A percentile compares a stretch with the other conserved stretches of the same genome.
Evolutionary conservation across 2,329 filamentous ascomycete species (phyloP).

Genomic region (Blastomyces parvus): DNA sequence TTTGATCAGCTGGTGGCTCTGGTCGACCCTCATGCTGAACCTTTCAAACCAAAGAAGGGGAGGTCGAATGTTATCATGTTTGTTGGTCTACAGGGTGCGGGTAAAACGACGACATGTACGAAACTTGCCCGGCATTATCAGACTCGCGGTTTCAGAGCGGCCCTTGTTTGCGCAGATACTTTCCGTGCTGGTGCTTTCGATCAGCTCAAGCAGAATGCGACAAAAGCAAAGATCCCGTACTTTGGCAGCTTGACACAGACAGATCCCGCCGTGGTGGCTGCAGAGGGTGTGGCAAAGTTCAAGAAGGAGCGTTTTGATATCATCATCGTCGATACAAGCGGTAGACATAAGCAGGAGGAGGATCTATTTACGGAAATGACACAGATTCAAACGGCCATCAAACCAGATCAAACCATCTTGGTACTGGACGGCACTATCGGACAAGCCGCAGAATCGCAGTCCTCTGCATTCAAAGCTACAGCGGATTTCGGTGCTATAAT

Average conservation of each 20-base stretch:
- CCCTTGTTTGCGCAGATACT: slow-evolving; percentile 92
- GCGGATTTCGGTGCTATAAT: slow-evolving; percentile 97
- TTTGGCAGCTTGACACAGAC: slow-evolving; percentile 95
- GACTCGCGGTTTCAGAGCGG: slow-evolving; percentile 82
- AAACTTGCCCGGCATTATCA: slow-evolving; percentile 94
- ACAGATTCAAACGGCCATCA: slow-evolving; percentile 84
- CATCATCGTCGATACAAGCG: slow-evolving; percentile 96
- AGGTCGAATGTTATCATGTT: slow-evolving; percentile 99
- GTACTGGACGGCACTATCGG: slow-evolving; percentile 94
- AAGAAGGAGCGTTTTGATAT: slow-evolving; percentile 98
- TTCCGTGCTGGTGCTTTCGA: slow-evolving; percentile 98
- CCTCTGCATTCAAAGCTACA: slow-evolving; percentile 92
- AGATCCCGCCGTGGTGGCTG: slow-evolving; percentile 83
- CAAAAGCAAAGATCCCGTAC: slow-evolving; percentile 97
- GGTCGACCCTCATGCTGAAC: slow-evolving; percentile 88
- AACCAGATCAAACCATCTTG: slow-evolving; percentile 95
- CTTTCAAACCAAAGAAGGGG: slow-evolving; percentile 95
- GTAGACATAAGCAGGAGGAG: slow-evolving; percentile 86
- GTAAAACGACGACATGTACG: slow-evolving; percentile 97
- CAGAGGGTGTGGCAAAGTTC: slow-evolving; percentile 96
- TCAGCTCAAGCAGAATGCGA: slow-evolving; percentile 97
- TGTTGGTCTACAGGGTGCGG: slow-evolving; percentile 91
- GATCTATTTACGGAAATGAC: slow-evolving; percentile 96
- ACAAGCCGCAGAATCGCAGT: slow-evolving; percentile 89
- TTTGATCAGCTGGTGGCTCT: slow-evolving; percentile 94